Conservation (phyloP, 192 early-diverging fungal genomes). For the Coemansia sp. region DNA sequence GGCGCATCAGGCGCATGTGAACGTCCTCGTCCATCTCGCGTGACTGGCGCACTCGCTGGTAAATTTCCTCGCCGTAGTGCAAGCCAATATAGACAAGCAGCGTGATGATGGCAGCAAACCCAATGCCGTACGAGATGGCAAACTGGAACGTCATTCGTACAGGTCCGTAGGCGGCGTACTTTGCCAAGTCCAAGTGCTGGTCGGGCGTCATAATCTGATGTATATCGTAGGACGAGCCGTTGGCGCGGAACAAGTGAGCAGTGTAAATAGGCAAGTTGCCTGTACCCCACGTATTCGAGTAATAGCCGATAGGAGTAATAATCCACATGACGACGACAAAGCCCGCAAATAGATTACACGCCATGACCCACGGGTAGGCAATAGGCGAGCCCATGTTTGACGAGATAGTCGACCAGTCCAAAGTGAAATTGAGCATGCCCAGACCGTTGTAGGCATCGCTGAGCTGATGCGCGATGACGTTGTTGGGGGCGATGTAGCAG, state of each 20-base stretch:
- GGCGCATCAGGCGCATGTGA: slow-evolving; percentile 73
- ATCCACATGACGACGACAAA: slow-evolving; percentile 77
- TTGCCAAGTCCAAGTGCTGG: slow-evolving; percentile 60
- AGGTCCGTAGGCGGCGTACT: slow-evolving; percentile 67
- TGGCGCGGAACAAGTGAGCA: slow-evolving; percentile 62
- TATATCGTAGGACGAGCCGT: slow-evolving; percentile 64
- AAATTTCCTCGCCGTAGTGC: slow-evolving; percentile 72
- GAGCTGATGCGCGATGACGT: slow-evolving; percentile 49
- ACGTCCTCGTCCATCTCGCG: slow-evolving; percentile 70
- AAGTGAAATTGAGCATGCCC: slow-evolving; percentile 70
- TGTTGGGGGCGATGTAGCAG: slow-evolving; percentile 61
- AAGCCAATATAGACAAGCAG: slow-evolving; percentile 71
- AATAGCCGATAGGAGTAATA: slow-evolving; percentile 74
- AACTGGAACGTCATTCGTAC: slow-evolving; percentile 76
- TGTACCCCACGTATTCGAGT: slow-evolving; percentile 66
- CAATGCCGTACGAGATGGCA: slow-evolving; percentile 71
- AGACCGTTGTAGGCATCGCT: slow-evolving; percentile 64
- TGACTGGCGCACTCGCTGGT: slow-evolving; percentile 63
- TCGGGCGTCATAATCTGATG: slow-evolving; percentile 63
- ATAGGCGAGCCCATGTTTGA: slow-evolving; percentile 65
- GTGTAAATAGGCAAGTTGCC: slow-evolving; percentile 69
- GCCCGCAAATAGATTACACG: slow-evolving; percentile 72
- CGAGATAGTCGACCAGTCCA: slow-evolving; percentile 76
- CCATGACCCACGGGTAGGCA: slow-evolving; percentile 74
- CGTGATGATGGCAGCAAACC: slow-evolving; percentile 71